phyloP scores from a whole-genome alignment of 352 stramenopile genomes.

The Pythium coloratum region DNA sequence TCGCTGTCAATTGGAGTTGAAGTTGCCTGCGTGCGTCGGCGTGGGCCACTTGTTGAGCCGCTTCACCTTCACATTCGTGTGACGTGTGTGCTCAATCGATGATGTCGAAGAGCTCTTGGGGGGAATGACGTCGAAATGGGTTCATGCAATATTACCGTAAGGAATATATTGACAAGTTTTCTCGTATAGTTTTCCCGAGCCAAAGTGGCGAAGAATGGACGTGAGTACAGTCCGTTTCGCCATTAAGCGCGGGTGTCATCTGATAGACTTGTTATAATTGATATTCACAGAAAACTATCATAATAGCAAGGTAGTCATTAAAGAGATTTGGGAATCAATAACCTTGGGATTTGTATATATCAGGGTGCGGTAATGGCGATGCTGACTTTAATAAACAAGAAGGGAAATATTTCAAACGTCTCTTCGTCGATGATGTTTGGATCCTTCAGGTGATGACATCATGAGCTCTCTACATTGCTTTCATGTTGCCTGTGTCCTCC shows the following conservation, averaged over 20 bases:
- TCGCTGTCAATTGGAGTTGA: slow-evolving; percentile 2
- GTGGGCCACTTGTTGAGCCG: not conserved
- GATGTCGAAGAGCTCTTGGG: not conserved
- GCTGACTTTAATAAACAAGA: too few species aligned
- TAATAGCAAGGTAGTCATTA: too few species aligned
- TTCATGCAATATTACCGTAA: not conserved
- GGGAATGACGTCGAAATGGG: not conserved
- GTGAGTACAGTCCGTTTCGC: too few species aligned
- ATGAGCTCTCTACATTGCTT: not conserved
- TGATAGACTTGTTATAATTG: too few species aligned
- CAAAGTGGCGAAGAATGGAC: too few species aligned
- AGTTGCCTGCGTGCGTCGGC: not conserved
- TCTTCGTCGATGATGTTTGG: slow-evolving; percentile 7
- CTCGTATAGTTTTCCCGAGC: not conserved
- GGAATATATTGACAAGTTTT: not conserved
- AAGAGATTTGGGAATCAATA: too few species aligned
- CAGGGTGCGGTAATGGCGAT: too few species aligned
- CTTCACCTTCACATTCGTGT: not conserved
- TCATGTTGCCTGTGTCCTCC: not conserved
- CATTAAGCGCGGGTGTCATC: too few species aligned
- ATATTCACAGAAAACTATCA: too few species aligned
- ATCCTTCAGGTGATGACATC: slow-evolving; percentile 1
- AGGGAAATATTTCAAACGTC: not conserved
- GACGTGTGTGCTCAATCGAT: not conserved
- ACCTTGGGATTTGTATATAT: too few species aligned